Evolutionary conservation across 2,329 filamentous ascomycete genomes (phyloP).

Genomic region (Huntiella omanensis): DNA sequence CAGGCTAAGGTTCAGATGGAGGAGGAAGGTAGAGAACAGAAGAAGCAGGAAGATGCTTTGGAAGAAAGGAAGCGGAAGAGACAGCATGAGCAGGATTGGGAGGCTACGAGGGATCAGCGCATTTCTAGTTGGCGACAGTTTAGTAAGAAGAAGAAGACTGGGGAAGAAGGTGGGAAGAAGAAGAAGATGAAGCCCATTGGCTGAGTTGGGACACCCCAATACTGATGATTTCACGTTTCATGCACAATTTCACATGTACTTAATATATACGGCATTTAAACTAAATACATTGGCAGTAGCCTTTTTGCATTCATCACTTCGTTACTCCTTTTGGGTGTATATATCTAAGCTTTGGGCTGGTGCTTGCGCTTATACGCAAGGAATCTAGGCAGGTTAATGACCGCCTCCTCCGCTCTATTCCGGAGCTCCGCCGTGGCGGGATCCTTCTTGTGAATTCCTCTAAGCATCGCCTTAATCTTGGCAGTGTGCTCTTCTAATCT

Average conservation of each 20-base stretch:
- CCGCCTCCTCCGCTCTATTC: constrained; percentile 38
- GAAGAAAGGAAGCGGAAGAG: constrained; percentile 69
- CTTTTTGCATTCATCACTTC: background rate
- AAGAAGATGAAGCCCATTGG: constrained; percentile 50
- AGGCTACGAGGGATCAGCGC: constrained; percentile 72
- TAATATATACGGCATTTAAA: background rate
- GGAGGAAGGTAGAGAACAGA: constrained; percentile 81
- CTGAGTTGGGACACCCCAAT: constrained; percentile 16
- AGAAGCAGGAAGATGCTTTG: constrained; percentile 66
- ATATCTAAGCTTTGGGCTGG: constrained; percentile 18
- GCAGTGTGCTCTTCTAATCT: constrained; percentile 36
- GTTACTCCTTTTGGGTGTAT: background rate
- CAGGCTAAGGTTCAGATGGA: constrained; percentile 91
- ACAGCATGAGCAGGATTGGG: constrained; percentile 90
- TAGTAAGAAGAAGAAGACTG: constrained; percentile 49
- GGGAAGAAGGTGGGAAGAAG: constrained; percentile 35
- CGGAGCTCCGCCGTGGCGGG: constrained; percentile 33
- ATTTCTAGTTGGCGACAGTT: constrained; percentile 92
- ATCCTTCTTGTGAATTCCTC: constrained; percentile 39
- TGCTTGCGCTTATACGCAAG: constrained; percentile 46
- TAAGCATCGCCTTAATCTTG: constrained; percentile 36
- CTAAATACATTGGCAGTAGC: background rate
- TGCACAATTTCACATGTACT: background rate
- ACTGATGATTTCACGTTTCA: background rate
- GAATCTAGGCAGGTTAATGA: constrained; percentile 42